Conservation (phyloP, 257 asterid species). For the Penstemon eatonii region DNA sequence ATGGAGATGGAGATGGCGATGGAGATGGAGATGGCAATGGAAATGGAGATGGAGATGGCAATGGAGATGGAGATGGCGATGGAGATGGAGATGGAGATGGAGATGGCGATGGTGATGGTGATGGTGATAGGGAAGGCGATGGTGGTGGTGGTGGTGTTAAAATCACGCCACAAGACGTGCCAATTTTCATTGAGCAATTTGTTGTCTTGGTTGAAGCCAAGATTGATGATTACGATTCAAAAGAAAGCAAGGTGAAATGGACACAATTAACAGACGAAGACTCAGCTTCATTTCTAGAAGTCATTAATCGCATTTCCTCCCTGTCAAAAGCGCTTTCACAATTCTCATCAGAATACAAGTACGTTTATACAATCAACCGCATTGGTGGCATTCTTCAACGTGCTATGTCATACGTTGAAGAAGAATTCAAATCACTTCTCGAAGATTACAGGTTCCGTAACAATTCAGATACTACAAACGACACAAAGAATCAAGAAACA, state of each 20-base stretch:
- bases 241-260: conserved; percentile 44
- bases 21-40: too few relatives aligned
- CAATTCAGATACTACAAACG: conserved; percentile 15
- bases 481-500: not conserved
- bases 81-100: too few relatives aligned
- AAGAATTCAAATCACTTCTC: conserved; percentile 58
- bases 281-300: conserved; percentile 44
- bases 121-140: too few relatives aligned
- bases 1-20: too few relatives aligned
- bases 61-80: too few relatives aligned
- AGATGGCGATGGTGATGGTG: too few relatives aligned
- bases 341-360: conserved; percentile 54
- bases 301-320: conserved; percentile 44
- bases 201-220: conserved; percentile 61
- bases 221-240: conserved; percentile 51
- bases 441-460: conserved; percentile 45
- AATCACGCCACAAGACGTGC: conserved; percentile 48
- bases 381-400: conserved; percentile 64
- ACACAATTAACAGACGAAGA: conserved; percentile 47
- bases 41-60: too few relatives aligned
- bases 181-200: conserved; percentile 67
- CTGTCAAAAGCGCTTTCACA: conserved; percentile 35
- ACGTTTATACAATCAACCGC: conserved; percentile 58
- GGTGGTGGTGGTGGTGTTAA: too few relatives aligned
- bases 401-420: conserved; percentile 72